Percentiles rank a stretch among this genome's conserved stretches.
phyloP scores from a whole-genome alignment of 1,284 basidiomycete species.

The Fereydounia khargensis region DNA sequence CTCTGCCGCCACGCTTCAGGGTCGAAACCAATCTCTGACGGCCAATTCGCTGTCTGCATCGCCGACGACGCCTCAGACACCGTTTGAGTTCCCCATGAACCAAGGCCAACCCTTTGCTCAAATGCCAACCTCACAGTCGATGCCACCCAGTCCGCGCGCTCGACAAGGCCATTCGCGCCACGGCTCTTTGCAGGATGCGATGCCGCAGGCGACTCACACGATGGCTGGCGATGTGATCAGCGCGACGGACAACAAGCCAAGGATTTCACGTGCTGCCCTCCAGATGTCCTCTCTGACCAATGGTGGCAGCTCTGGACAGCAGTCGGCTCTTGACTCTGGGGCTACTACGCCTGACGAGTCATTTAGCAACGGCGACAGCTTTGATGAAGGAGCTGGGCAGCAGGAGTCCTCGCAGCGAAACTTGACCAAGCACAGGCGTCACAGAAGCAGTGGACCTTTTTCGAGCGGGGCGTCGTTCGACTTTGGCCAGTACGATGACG shows the following conservation, averaged over 20 bases:
- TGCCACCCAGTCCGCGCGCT: slow-evolving; percentile 26
- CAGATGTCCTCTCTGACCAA: slow-evolving; percentile 32
- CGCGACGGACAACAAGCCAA: slow-evolving; percentile 6
- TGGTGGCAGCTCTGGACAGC: slow-evolving; percentile 11
- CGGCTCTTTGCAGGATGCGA: slow-evolving; percentile 31
- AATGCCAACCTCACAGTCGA: slow-evolving; percentile 10
- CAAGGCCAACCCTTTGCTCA: slow-evolving; percentile 9
- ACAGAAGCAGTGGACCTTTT: slow-evolving; percentile 33
- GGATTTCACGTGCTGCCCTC: slow-evolving; percentile 20
- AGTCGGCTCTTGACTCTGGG: slow-evolving; percentile 27
- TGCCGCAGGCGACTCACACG: slow-evolving; percentile 19
- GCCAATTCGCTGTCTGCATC: slow-evolving; percentile 29
- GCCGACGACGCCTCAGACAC: slow-evolving; percentile 28
- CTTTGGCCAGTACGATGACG: slow-evolving; percentile 13
- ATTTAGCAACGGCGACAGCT: slow-evolving; percentile 31
- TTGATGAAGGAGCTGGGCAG: slow-evolving; percentile 10
- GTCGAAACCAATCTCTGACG: no score
- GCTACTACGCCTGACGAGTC: slow-evolving; percentile 35
- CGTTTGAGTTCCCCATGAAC: slow-evolving; percentile 27
- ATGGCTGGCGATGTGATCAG: slow-evolving; percentile 1
- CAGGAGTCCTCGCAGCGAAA: slow-evolving; percentile 7
- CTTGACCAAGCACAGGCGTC: slow-evolving; percentile 29
- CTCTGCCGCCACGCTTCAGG: no score
- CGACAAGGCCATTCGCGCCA: slow-evolving; percentile 20
- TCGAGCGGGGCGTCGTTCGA: slow-evolving; percentile 36